phyloP scores from a whole-genome alignment of 345 rosid genomes.

The Erucastrum elatum region DNA sequence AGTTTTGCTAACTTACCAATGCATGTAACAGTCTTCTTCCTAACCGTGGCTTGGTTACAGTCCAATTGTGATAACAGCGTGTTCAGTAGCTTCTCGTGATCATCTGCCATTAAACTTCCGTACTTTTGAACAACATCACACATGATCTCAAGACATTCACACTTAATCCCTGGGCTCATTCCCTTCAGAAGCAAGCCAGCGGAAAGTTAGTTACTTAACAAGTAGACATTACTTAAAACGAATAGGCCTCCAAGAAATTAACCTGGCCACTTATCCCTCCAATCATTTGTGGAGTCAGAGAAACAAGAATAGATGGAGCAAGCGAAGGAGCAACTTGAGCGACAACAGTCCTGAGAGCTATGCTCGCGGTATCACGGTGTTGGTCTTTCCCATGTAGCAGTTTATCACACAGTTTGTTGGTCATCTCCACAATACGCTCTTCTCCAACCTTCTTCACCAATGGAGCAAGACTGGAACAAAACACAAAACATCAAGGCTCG shows the following conservation, averaged over 20 bases:
- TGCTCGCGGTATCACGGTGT: constrained; percentile 97
- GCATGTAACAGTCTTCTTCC: constrained; percentile 95
- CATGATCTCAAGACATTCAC: constrained; percentile 96
- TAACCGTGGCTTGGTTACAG: constrained; percentile 81
- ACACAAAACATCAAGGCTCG: constrained; percentile 25
- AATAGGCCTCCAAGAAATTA: constrained; percentile 36
- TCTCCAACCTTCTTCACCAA: constrained; percentile 92
- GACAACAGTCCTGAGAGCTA: constrained; percentile 87
- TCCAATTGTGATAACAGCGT: constrained; percentile 79
- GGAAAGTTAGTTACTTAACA: constrained; percentile 25
- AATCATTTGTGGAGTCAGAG: constrained; percentile 70
- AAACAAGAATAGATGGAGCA: constrained; percentile 73
- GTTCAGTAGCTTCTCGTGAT: constrained; percentile 70
- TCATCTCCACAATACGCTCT: constrained; percentile 82
- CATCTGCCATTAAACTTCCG: constrained; percentile 77
- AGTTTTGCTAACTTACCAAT: constrained; percentile 58
- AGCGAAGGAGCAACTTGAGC: constrained; percentile 69
- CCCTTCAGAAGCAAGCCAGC: constrained; percentile 54
- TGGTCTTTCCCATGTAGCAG: constrained; percentile 91
- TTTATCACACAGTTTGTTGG: constrained; percentile 71
- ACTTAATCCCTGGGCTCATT: constrained; percentile 83
- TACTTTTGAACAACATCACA: constrained; percentile 95
- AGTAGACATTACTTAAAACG: background rate
- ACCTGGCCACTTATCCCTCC: constrained; percentile 79
- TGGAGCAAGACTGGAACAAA: constrained; percentile 78